These are phyloP conservation scores for sorghum (Sorghum bicolor) DNA, from an alignment of 176 grass and related monocot genomes.

Conservation along the genomic window DNA sequence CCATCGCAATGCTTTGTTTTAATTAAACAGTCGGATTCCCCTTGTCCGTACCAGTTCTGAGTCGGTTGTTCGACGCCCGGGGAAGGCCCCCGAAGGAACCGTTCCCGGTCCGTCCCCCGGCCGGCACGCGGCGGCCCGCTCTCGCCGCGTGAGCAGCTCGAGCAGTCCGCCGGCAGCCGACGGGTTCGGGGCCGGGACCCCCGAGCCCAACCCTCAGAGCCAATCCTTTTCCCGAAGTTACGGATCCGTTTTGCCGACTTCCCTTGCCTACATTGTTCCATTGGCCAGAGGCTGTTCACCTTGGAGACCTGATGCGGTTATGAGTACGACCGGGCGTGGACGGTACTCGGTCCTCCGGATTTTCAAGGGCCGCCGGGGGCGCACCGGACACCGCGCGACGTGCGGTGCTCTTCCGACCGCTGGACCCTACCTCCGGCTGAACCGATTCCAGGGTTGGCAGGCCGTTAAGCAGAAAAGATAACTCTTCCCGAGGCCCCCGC, in stretches of 20 bases:
- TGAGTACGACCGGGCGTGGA: slow-evolving; percentile 59
- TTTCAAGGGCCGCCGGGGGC: slow-evolving; percentile 40
- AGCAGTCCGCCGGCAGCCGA: no score
- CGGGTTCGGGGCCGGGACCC: background rate
- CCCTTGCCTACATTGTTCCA: slow-evolving; percentile 80
- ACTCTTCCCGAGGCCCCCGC: slow-evolving; percentile 76
- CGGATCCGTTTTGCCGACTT: slow-evolving; percentile 76
- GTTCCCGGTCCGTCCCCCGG: no score
- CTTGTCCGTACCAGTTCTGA: slow-evolving; percentile 59
- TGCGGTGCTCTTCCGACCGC: slow-evolving; percentile 66
- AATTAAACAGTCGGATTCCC: slow-evolving; percentile 78
- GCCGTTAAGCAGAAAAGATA: slow-evolving; percentile 87
- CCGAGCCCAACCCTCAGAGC: slow-evolving; percentile 66
- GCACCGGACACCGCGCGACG: slow-evolving; percentile 57
- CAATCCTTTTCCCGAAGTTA: slow-evolving; percentile 79
- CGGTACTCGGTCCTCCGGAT: slow-evolving; percentile 38
- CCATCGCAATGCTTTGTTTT: slow-evolving; percentile 77
- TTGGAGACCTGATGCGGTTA: slow-evolving; percentile 79
- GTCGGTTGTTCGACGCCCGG: slow-evolving; percentile 18
- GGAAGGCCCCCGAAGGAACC: background rate
- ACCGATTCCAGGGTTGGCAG: slow-evolving; percentile 57
- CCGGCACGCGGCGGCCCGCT: no score
- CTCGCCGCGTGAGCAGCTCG: no score
- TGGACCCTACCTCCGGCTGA: slow-evolving; percentile 70
- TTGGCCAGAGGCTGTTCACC: slow-evolving; percentile 49